phyloP scores from a whole-genome alignment of 2,329 filamentous ascomycete genomes.

The Neoarthrinium moseri region DNA sequence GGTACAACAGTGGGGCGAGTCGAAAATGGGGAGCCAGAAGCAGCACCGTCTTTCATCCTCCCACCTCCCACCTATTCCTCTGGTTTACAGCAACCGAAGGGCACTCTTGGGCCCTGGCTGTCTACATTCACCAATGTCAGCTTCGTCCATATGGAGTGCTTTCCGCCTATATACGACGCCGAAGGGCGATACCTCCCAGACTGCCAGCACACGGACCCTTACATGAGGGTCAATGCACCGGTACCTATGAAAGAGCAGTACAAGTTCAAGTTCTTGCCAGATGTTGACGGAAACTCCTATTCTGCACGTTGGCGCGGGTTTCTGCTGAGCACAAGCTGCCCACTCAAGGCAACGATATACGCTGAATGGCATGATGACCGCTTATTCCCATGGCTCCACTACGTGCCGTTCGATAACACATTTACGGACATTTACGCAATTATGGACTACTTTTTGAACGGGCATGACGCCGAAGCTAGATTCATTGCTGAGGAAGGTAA shows the following conservation, averaged over 20 bases:
- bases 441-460: constrained; percentile 59
- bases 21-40: constrained; percentile 34
- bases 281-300: constrained; percentile 68
- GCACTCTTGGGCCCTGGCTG: constrained; percentile 39
- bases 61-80: constrained; percentile 40
- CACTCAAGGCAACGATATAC: constrained; percentile 71
- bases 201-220: constrained; percentile 33
- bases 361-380: constrained; percentile 74
- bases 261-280: constrained; percentile 63
- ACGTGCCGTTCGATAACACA: constrained; percentile 68
- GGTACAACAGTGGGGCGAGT: constrained; percentile 50
- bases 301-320: constrained; percentile 62
- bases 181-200: constrained; percentile 14
- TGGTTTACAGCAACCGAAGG: constrained; percentile 18
- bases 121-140: constrained; percentile 37
- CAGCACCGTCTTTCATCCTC: constrained; percentile 47
- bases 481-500: constrained; percentile 59
- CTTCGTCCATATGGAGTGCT: constrained; percentile 41
- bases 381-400: constrained; percentile 71
- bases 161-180: constrained; percentile 13
- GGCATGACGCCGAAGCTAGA: constrained; percentile 50
- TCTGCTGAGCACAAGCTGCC: constrained; percentile 61
- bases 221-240: constrained; percentile 29
- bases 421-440: constrained; percentile 66
- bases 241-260: constrained; percentile 49